Base-by-base conservation (phyloP, 2,329 filamentous ascomycete genomes). In the Penicillium sp. region DNA sequence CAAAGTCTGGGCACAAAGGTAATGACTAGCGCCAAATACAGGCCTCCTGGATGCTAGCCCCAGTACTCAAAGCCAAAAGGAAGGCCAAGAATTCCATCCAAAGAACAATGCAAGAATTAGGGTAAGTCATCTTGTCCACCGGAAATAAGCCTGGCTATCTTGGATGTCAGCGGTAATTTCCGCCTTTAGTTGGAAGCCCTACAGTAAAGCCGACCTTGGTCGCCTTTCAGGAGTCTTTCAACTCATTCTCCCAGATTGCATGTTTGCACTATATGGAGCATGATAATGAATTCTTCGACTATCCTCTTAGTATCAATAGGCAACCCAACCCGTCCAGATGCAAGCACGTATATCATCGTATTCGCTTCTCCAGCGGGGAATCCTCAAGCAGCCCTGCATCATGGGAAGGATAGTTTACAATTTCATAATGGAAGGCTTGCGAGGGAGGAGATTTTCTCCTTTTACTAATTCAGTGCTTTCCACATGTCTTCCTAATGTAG, bases 121-220 rank as follows among this genome's bases (percentile, higher is more conserved):
- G n/a, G n/a, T 5, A 22, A 22, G n/a, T 35, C 28, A 15, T 22
- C 28, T 51, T 35, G 30, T 35, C n/a, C 19, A 33, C 28, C 28
- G 22, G 47, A 30, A 50, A n/a, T 17, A 30, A 10, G 5, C 28
- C 47, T 8, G 5, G 47, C 47, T 8, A 33, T 35, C 3, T 50
- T 22, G n/a, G 17, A 51, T 19, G 10, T 35, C 47, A 30, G 47
- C 47, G n/a, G n/a, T 51, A 35, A 35, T 51, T 35, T 51, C 30
- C 47, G 28, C 47, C n/a, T 35, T 35, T 22, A 51, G 28, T 9
- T 35, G 47, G n/a, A 7, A 17, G 8, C 24, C 7, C 1, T 13
- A 19, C 8, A 33, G 8, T 33, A 50, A 35, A 35, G 47, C 47
- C 47, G 47, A 51, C 13, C 6, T 3, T 30, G 33, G 17, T 33